Conservation (phyloP, 768 basidiomycete genomes). For the Suillus alpinus region DNA sequence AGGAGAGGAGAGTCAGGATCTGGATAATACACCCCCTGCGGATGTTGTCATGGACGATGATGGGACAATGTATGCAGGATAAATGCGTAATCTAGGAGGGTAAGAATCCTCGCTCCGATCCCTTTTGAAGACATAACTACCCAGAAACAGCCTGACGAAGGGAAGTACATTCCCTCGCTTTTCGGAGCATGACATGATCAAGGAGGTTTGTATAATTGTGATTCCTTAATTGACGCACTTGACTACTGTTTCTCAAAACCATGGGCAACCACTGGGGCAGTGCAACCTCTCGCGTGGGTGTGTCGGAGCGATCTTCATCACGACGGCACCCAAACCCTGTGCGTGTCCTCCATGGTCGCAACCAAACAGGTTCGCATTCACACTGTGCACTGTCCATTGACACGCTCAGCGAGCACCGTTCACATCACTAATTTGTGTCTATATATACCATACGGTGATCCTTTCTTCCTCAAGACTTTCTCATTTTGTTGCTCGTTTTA, state of each 20-base stretch:
- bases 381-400: neutral
- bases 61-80: conserved; percentile 52
- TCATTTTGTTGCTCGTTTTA: no score
- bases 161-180: neutral
- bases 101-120: neutral
- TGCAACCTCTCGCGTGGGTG: neutral
- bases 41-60: conserved; percentile 57
- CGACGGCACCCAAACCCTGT: neutral
- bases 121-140: neutral
- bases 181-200: neutral
- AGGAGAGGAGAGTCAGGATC: conserved; percentile 20
- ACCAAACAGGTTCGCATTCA: neutral
- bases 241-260: neutral
- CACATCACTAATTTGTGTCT: neutral
- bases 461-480: neutral
- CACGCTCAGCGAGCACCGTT: neutral
- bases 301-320: neutral
- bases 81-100: conserved; percentile 6
- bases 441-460: neutral
- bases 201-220: neutral
- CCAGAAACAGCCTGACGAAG: neutral
- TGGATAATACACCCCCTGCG: conserved; percentile 12
- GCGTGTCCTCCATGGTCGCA: neutral
- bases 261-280: neutral
- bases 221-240: neutral